Conservation (phyloP, 345 rosid species). For the Eucalyptus polybractea region DNA sequence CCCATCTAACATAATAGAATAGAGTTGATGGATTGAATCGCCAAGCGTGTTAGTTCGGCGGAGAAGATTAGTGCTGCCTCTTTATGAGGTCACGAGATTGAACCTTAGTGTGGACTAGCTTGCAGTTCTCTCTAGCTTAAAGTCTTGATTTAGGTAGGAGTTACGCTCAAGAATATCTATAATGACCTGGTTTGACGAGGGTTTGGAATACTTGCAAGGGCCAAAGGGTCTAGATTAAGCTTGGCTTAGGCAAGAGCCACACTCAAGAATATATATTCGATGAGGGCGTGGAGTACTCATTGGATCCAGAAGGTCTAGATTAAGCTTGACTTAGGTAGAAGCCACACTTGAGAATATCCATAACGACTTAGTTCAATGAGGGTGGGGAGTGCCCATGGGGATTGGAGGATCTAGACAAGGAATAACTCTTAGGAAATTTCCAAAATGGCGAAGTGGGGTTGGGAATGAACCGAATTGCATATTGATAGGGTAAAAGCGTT, state of each 20-base stretch:
- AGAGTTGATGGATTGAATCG: not conserved
- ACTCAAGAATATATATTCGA: too few species aligned
- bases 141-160: not conserved
- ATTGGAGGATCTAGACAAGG: too few species aligned
- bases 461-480: not conserved
- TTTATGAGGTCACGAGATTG: not conserved
- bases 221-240: too few species aligned
- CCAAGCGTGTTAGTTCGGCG: not conserved
- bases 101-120: not conserved
- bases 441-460: not conserved
- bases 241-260: too few species aligned
- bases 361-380: too few species aligned
- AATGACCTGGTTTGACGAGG: not conserved
- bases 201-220: too few species aligned
- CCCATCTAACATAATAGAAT: too few species aligned
- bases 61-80: not conserved
- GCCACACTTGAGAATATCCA: too few species aligned
- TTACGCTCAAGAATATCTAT: not conserved
- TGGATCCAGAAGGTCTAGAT: rapidly evolving
- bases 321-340: too few species aligned
- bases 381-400: too few species aligned
- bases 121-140: not conserved
- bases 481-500: not conserved
- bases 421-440: not conserved
- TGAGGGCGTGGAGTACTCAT: rapidly evolving